Evolutionary conservation across 345 rosid genomes (phyloP), one percentile per base, ranked within the genome.

Genomic region (Adansonia digitata): DNA sequence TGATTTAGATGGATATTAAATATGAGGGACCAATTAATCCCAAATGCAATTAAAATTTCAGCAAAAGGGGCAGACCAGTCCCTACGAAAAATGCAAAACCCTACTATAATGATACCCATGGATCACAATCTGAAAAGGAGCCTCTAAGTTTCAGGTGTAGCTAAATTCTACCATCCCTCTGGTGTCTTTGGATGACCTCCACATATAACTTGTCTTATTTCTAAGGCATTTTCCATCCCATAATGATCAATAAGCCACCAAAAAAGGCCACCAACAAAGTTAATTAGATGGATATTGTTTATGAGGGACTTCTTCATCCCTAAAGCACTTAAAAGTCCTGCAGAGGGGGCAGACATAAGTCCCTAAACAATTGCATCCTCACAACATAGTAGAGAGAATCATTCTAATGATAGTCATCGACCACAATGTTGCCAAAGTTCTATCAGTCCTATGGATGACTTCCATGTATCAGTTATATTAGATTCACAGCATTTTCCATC

Each of bases 251-350:
- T 35, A 53, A 20, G 60, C 49, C 62, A 40, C 17, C 17, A 55
- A 71, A 26, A 5, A 71, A 0, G 7, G 49, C 48, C 51, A 71
- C 17, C 7, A 20, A 71, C 31, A 71, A 71, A 56, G 34, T 12
- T 48, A 27, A 31, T 27, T 49, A 56, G 53, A 72, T 62, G 78
- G 7, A 39, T 37, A 46, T 75, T 75, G 8, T 7, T 18, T 61
- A n/a, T 35, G 13, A 34, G 65, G 52, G 46, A 70, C 76, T 68
- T 10, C 29, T 37, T 73, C 72, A 76, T 49, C 75, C 74, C 78
- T 60, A 18, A 7, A 49, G 53, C 72, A 74, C 20, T 73, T 57
- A 10, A 24, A 10, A 9, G 5, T 26, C 10, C 20, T 31, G 53
- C 73, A 53, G 22, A 37, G 22, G 34, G 61, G 45, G 31, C 35